Evolutionary conservation across 768 basidiomycete species (phyloP), one percentile per base, ranked within the genome.

Genomic region (Suillus americanus): DNA sequence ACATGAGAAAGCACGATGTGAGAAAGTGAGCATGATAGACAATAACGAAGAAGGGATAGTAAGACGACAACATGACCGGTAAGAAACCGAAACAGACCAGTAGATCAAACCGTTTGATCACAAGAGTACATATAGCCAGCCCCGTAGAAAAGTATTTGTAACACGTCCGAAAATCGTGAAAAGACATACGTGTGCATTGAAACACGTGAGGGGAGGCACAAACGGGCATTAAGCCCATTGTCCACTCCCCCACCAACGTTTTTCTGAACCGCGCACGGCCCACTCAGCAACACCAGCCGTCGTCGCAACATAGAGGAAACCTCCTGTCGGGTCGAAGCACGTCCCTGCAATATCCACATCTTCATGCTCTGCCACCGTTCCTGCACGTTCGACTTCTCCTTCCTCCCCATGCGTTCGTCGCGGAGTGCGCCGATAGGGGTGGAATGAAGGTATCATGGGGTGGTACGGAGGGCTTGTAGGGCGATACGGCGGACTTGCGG

Each of bases 251-350:
- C 88, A 92, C 89, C 89, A 92, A 60, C 84, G 79, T 80, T 89
- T 90, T 67, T 89, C 88, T 16, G 86, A 85, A 5, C 89, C 89
- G 25, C 84, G 80, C 61, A 95, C 80, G 51, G 83, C 80, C 90
- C 91, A 95, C 73, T 95, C 93, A 8, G 87, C 89, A 30, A 95
- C 79, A 43, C 87, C 86, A 64, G 79, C 74, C 64, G 83, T 83
- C 62, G 85, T 85, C 25, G 87, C 91, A 16, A 86, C 88, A 70
- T 93, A 93, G 37, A 93, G 70, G 72, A 80, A 85, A 66, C 82
- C 81, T 2, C 91, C 91, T 6, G 75, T 76, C 20, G 89, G 90
- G 73, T 92, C 91, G 67, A 92, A 92, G 66, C 87, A 91, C 45
- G 84, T 79, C 14, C 91, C 91, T 3, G 90, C 89, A 59, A 92